phyloP scores from a whole-genome alignment of 108 stramenopile genomes.

The Craspedostauros australis region DNA sequence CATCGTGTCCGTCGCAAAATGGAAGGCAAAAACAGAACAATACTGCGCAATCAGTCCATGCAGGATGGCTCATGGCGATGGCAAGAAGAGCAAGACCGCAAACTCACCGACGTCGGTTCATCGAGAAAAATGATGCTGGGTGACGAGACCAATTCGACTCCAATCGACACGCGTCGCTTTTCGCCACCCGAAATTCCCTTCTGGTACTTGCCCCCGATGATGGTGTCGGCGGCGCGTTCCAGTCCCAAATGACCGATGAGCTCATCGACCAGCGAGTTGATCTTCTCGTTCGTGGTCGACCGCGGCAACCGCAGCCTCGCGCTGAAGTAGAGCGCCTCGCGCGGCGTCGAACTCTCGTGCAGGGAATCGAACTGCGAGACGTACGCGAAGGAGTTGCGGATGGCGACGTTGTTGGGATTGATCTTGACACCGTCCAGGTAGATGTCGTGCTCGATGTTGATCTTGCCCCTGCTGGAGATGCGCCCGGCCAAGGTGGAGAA shows the following conservation, averaged over 20 bases:
- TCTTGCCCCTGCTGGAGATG: not conserved
- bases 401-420: slow-evolving; percentile 31
- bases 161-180: slow-evolving; percentile 70
- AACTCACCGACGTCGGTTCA: slow-evolving; percentile 75
- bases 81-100: slow-evolving; percentile 24
- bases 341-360: slow-evolving; percentile 53
- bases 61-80: slow-evolving; percentile 4
- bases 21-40: too few relatives aligned
- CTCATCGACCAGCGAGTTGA: slow-evolving; percentile 46
- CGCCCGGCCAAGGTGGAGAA: slow-evolving; percentile 66
- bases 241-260: slow-evolving; percentile 61
- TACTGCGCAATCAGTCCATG: too few relatives aligned
- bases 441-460: slow-evolving; percentile 30
- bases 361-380: slow-evolving; percentile 72
- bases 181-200: slow-evolving; percentile 51
- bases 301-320: slow-evolving; percentile 56
- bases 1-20: slow-evolving; percentile 49
- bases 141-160: slow-evolving; percentile 65
- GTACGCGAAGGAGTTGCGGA: slow-evolving; percentile 58
- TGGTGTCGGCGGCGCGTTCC: slow-evolving; percentile 33
- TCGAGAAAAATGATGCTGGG: slow-evolving; percentile 61
- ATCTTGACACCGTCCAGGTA: slow-evolving; percentile 29
- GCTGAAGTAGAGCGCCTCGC: slow-evolving; percentile 67
- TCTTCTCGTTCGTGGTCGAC: slow-evolving; percentile 35
- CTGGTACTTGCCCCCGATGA: slow-evolving; percentile 34